Conservation (phyloP, 805 yeast species). For the Nakazawaea laoshanensis region DNA sequence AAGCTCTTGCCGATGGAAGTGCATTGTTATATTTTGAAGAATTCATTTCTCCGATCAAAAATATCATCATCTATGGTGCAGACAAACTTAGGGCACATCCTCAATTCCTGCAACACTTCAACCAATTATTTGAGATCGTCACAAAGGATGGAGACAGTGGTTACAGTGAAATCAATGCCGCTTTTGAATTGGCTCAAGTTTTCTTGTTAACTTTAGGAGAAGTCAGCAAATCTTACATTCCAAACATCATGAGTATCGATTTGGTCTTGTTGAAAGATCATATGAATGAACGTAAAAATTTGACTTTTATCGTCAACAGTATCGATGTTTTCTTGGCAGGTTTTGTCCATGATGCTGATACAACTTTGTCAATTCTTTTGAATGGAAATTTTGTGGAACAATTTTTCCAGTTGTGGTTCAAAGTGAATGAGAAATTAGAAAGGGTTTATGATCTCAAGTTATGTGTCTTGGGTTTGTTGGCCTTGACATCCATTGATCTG, state of each 20-base stretch:
- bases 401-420: slow-evolving; percentile 64
- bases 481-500: slow-evolving; percentile 23
- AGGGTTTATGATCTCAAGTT: slow-evolving; percentile 80
- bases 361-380: slow-evolving; percentile 43
- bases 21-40: slow-evolving; percentile 71
- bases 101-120: slow-evolving; percentile 37
- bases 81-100: slow-evolving; percentile 39
- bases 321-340: slow-evolving; percentile 58
- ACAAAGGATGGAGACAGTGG: slow-evolving; percentile 42
- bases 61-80: slow-evolving; percentile 53
- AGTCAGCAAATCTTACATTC: slow-evolving; percentile 35
- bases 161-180: slow-evolving; percentile 45
- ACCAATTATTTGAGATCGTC: slow-evolving; percentile 38
- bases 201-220: slow-evolving; percentile 51
- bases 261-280: slow-evolving; percentile 27
- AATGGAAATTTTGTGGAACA: slow-evolving; percentile 32
- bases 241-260: slow-evolving; percentile 34
- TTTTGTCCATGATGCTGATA: slow-evolving; percentile 49
- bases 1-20: slow-evolving; percentile 28
- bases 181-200: slow-evolving; percentile 58
- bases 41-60: slow-evolving; percentile 62
- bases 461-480: slow-evolving; percentile 58
- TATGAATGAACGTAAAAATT: slow-evolving; percentile 21
- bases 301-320: slow-evolving; percentile 36
- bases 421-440: slow-evolving; percentile 40